Percentiles rank a stretch among this genome's conserved stretches.
Evolutionary conservation across 2,329 filamentous ascomycete species (phyloP).

Genomic region (Lachnellula occidentalis): DNA sequence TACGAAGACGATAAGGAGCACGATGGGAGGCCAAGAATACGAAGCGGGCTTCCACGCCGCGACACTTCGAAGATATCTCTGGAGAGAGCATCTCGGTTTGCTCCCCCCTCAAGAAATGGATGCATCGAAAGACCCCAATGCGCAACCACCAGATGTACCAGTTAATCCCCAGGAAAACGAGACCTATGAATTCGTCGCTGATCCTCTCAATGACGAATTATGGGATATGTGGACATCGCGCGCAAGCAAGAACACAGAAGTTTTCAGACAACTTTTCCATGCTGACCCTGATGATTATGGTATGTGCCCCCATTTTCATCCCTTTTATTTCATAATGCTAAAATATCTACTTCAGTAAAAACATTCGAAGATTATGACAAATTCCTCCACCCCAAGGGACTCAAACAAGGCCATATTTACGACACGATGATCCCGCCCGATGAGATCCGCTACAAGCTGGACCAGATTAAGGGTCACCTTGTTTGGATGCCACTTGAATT

Average conservation of each 20-base stretch:
- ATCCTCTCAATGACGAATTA: constrained; percentile 63
- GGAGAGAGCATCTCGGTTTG: constrained; percentile 86
- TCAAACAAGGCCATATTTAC: constrained; percentile 82
- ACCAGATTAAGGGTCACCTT: constrained; percentile 78
- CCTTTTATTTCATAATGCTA: constrained; percentile 6
- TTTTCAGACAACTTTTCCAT: constrained; percentile 78
- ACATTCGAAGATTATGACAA: constrained; percentile 85
- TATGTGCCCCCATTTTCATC: constrained; percentile 33
- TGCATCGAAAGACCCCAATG: constrained; percentile 62
- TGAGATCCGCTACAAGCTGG: constrained; percentile 69
- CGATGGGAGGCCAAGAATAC: constrained; percentile 74
- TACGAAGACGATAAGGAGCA: constrained; percentile 60
- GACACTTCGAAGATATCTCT: constrained; percentile 74
- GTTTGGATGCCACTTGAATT: constrained; percentile 96
- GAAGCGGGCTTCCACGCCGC: constrained; percentile 77
- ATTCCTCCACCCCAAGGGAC: constrained; percentile 64
- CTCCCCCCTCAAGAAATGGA: constrained; percentile 68
- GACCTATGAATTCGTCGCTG: constrained; percentile 59
- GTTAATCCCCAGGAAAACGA: constrained; percentile 63
- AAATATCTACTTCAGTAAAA: constrained; percentile 50
- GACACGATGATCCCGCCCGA: constrained; percentile 69
- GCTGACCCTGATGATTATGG: constrained; percentile 84
- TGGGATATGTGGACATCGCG: constrained; percentile 64
- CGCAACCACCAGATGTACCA: constrained; percentile 63
- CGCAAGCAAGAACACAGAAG: constrained; percentile 65